Evolutionary conservation across 129 eudicot species (phyloP), one percentile per base, ranked within the genome.

Genomic region (Glebionis coronaria): DNA sequence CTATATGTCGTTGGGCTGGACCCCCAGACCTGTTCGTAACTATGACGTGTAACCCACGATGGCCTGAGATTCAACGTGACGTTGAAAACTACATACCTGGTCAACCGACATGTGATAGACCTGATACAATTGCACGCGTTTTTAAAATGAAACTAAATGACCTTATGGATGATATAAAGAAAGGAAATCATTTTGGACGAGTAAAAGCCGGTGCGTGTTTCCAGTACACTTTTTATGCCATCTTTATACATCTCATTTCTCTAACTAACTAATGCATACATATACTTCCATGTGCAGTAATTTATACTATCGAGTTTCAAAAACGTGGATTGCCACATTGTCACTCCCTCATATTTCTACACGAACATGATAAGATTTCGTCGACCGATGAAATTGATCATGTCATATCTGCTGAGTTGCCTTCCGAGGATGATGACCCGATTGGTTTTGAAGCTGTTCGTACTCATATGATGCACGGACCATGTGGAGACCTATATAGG

Each of bases 121-220:
- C 64, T 11, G 64, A 29, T 21, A 4, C n/a, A 15, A 12, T 59
- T 59, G 45, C 45, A 3, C 64, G 20, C 5, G 15, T 59, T 16
- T 59, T 59, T 28, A 59, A 59, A 31, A 59, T 59, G 9, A 59
- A 59, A 31, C 44, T 59, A 18, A 21, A 59, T 12, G 18, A 59
- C 21, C 45, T 59, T 1, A 59, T 59, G 64, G 1, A 13, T 10
- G 45, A 28, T 11, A 28, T 59, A 12, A 28, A 45, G 9, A 59
- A 14, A 14, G 31, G 31, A 12, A 16, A 59, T 14, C 64, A 59
- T 29, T 59, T 59, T 5, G 46, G 64, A 3, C 18, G 3, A 13
- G 42, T 31, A 10, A 59, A 59, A 29, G 46, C 46, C 1, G 45
- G 46, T 29, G 4, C 12, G 15, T 25, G 0, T 23, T 55, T 55